Evolutionary conservation across 73 alveolate genomes (phyloP).

Genomic region (Symbiodinium pilosum): DNA sequence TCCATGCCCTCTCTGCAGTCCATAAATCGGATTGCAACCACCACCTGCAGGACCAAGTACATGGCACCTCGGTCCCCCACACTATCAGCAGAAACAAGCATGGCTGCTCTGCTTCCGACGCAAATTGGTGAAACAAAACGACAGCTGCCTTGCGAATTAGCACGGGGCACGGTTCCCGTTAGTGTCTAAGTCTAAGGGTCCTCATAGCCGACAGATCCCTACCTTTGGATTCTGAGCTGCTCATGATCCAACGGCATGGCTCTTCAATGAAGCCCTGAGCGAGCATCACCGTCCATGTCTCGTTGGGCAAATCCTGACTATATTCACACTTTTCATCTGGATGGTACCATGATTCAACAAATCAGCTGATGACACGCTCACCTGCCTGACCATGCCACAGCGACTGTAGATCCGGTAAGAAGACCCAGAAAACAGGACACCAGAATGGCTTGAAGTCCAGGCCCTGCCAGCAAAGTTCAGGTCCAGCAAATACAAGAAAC

Average conservation of each 20-base stretch:
- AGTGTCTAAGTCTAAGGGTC: not conserved
- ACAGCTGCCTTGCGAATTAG: not conserved
- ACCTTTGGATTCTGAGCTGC: not conserved
- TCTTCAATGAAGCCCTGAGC: conserved; percentile 86
- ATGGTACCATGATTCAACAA: not conserved
- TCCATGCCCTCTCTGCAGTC: conserved; percentile 95
- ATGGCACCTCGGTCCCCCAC: conserved; percentile 65
- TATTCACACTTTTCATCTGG: not conserved
- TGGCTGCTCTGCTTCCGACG: too few relatives aligned
- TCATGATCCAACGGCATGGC: conserved; percentile 93
- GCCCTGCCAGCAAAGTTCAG: conserved; percentile 19
- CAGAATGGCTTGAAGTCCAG: conserved; percentile 93
- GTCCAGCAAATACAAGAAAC: not conserved
- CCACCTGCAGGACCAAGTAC: conserved; percentile 84
- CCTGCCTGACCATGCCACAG: conserved; percentile 89
- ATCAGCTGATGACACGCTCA: too few relatives aligned
- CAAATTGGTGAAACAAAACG: not conserved
- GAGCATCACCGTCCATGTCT: conserved; percentile 40
- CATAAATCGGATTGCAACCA: conserved; percentile 74
- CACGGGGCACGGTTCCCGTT: too few relatives aligned
- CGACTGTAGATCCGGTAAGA: conserved; percentile 89
- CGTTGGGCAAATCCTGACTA: conserved; percentile 30
- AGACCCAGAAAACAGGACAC: conserved; percentile 95
- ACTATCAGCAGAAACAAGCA: too few relatives aligned
- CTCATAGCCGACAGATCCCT: not conserved